Evolutionary conservation across 345 rosid genomes (phyloP).

Genomic region (Punica granatum): DNA sequence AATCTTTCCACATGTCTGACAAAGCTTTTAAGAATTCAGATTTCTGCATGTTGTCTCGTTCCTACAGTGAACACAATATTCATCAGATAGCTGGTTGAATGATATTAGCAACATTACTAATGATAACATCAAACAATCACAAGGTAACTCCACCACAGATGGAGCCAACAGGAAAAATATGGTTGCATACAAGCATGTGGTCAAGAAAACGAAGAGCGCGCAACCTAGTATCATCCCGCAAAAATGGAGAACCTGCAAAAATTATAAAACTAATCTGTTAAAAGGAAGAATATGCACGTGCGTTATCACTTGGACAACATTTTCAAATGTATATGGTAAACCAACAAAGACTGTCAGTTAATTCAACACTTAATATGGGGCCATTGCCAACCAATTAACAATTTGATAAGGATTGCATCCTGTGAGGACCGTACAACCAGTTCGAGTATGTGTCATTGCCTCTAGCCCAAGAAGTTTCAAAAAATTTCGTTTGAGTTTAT

Average conservation of each 20-base stretch:
- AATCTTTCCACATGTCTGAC: constrained; percentile 99
- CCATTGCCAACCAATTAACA: background rate
- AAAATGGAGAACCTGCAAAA: constrained; percentile 74
- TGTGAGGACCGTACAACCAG: background rate
- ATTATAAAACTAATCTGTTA: background rate
- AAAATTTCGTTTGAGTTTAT: background rate
- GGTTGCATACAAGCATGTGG: constrained; percentile 83
- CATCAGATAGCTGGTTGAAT: background rate
- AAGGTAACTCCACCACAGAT: background rate
- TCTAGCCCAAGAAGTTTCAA: background rate
- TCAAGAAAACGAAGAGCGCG: constrained; percentile 99
- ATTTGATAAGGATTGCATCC: background rate
- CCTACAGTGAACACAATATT: constrained; percentile 41
- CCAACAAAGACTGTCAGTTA: background rate
- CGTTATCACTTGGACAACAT: background rate
- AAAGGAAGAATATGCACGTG: background rate
- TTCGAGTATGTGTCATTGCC: background rate
- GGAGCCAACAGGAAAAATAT: constrained; percentile 1
- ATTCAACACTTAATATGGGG: background rate
- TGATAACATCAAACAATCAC: too few relatives aligned
- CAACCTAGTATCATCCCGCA: constrained; percentile 87
- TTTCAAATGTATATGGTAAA: background rate
- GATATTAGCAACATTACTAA: background rate
- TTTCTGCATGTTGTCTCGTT: constrained; percentile 95
- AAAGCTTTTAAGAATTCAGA: constrained; percentile 97